Percentiles rank a stretch among this genome's conserved stretches.
Evolutionary conservation across 441 rosid species (phyloP).

Genomic region (Kokia cookei): DNA sequence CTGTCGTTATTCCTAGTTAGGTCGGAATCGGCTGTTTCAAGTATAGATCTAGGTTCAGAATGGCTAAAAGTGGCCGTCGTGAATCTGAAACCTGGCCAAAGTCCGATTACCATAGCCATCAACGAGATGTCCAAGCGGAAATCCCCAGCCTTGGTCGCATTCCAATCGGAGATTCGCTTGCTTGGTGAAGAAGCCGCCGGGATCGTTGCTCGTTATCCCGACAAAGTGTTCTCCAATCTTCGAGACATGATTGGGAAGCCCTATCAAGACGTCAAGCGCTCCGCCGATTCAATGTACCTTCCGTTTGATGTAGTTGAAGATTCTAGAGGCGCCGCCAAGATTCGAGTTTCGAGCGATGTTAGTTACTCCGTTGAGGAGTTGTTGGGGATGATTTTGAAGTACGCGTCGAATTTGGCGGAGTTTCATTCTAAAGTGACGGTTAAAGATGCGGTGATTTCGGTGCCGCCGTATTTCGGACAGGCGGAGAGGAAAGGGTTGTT

Average conservation of each 20-base stretch:
- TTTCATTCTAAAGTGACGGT: slow-evolving; percentile 63
- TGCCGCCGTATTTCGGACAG: slow-evolving; percentile 95
- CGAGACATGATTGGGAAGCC: slow-evolving; percentile 87
- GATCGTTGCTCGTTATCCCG: slow-evolving; percentile 77
- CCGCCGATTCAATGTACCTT: slow-evolving; percentile 59
- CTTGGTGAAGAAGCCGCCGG: slow-evolving; percentile 96
- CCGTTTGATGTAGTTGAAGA: slow-evolving; percentile 70
- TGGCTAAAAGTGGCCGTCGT: slow-evolving; percentile 95
- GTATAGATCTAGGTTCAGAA: slow-evolving; percentile 97
- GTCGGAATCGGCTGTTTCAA: slow-evolving; percentile 74
- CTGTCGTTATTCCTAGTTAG: slow-evolving; percentile 27
- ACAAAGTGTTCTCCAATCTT: slow-evolving; percentile 70
- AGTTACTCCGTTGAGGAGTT: slow-evolving; percentile 79
- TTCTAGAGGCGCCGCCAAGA: slow-evolving; percentile 65
- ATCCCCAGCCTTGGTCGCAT: slow-evolving; percentile 86
- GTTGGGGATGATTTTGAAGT: slow-evolving; percentile 76
- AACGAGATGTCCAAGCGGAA: slow-evolving; percentile 99
- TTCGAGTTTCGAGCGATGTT: slow-evolving; percentile 48
- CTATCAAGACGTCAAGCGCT: slow-evolving; percentile 52
- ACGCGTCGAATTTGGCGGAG: slow-evolving; percentile 69
- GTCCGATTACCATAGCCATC: slow-evolving; percentile 85
- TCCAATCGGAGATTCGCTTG: slow-evolving; percentile 67
- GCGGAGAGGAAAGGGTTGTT: slow-evolving; percentile 85
- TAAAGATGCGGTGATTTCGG: slow-evolving; percentile 71
- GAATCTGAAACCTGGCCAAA: slow-evolving; percentile 79